A percentile compares a stretch with the other conserved stretches of the same genome.
Conservation (phyloP, 2,329 filamentous ascomycete genomes). For the Didymella sp. region DNA sequence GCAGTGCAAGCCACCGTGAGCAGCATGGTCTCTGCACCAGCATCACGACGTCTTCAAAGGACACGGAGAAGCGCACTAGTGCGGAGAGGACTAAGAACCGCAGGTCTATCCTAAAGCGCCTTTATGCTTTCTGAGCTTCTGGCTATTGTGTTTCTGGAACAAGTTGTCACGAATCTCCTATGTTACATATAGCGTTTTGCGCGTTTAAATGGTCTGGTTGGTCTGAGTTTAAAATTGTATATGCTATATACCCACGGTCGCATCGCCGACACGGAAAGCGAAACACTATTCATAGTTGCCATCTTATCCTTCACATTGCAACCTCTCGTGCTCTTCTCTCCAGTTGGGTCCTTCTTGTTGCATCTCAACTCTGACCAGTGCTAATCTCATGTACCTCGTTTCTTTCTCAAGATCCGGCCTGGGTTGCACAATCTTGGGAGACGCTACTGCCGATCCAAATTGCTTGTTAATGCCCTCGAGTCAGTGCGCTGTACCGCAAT, state of each 20-base stretch:
- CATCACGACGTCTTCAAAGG: neutral
- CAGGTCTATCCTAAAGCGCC: conserved; percentile 13
- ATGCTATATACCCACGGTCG: conserved; percentile 31
- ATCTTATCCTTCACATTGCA: neutral
- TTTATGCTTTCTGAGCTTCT: conserved; percentile 10
- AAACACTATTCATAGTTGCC: neutral
- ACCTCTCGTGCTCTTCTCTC: neutral
- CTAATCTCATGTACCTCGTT: too few relatives aligned
- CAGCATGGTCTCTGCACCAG: neutral
- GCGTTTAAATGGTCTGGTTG: neutral
- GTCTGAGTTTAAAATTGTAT: conserved; percentile 4
- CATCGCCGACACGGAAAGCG: conserved; percentile 9
- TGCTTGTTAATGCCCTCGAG: too few relatives aligned
- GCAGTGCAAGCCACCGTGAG: conserved; percentile 1
- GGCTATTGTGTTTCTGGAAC: too few relatives aligned
- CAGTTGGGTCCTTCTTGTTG: neutral
- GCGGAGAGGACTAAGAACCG: conserved; percentile 4
- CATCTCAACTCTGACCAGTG: neutral
- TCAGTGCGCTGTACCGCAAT: too few relatives aligned
- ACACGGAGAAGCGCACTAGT: conserved; percentile 2
- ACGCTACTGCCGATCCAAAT: too few relatives aligned
- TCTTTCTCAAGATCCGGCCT: too few relatives aligned
- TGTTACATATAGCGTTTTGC: neutral
- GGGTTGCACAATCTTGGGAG: too few relatives aligned
- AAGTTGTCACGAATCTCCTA: conserved; percentile 5